Evolutionary conservation across 805 yeast genomes (phyloP).

Genomic region (Hanseniaspora lindneri): DNA sequence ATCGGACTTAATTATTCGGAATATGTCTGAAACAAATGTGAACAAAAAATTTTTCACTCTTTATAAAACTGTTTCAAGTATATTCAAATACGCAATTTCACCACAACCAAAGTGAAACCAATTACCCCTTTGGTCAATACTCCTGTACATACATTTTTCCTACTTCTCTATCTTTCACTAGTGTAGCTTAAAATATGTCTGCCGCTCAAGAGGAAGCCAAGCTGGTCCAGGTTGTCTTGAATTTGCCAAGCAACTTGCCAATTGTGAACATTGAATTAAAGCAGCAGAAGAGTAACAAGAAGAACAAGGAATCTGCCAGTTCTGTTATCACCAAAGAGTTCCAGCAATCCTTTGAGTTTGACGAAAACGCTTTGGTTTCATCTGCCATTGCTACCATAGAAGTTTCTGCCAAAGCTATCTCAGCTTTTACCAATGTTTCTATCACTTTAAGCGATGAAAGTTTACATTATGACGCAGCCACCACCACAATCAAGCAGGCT

Average conservation of each 20-base stretch:
- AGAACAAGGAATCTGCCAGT: slow-evolving; percentile 16
- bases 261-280: slow-evolving; percentile 5
- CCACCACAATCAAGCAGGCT: slow-evolving; percentile 7
- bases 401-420: neutral
- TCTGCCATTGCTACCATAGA: neutral
- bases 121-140: too few species aligned
- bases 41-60: too few species aligned
- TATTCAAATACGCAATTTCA: too few species aligned
- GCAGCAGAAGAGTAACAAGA: slow-evolving; percentile 17
- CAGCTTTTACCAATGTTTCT: slow-evolving; percentile 2
- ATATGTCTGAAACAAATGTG: too few species aligned
- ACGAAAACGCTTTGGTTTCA: neutral
- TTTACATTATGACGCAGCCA: neutral
- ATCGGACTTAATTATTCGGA: too few species aligned
- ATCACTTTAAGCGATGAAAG: slow-evolving; percentile 1
- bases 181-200: neutral
- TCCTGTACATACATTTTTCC: neutral
- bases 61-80: too few species aligned
- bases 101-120: too few species aligned
- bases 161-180: neutral
- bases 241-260: slow-evolving; percentile 9
- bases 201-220: neutral
- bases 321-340: slow-evolving; percentile 18
- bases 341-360: slow-evolving; percentile 23
- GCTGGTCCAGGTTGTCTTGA: slow-evolving; percentile 10